Evolutionary conservation across 208 protist species (phyloP).

Genomic region (Wallacemonas sp.): DNA sequence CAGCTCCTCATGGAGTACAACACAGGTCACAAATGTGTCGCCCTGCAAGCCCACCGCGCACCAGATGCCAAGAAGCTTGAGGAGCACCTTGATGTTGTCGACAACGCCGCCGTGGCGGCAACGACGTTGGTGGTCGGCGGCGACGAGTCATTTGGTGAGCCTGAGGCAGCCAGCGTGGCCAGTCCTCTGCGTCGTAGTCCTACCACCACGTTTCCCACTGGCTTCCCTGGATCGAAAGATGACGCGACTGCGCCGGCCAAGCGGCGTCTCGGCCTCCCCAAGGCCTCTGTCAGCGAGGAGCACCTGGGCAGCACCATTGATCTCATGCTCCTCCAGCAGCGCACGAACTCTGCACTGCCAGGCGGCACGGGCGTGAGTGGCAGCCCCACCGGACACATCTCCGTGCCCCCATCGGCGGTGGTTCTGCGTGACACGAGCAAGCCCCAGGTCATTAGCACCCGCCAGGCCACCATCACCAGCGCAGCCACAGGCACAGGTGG

Average conservation of each 20-base stretch:
- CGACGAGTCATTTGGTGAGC: conserved; percentile 4
- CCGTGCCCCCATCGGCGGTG: no score
- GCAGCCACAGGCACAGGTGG: background rate
- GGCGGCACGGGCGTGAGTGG: background rate
- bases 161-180: background rate
- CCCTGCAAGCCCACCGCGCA: conserved; percentile 28
- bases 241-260: no score
- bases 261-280: no score
- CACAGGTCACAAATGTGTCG: conserved; percentile 57
- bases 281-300: conserved; percentile 9
- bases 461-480: no score
- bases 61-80: conserved; percentile 12
- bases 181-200: background rate
- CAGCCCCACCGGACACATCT: background rate
- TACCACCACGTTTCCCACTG: background rate
- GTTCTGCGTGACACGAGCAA: background rate
- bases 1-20: conserved; percentile 41
- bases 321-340: conserved; percentile 15
- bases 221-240: background rate
- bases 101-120: conserved; percentile 9
- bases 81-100: background rate
- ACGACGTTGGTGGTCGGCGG: conserved; percentile 6
- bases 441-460: background rate
- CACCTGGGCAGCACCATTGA: conserved; percentile 10
- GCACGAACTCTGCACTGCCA: background rate